Base-by-base conservation (phyloP, 1,139 yeast genomes). In the Geotrichum histeridarum region DNA sequence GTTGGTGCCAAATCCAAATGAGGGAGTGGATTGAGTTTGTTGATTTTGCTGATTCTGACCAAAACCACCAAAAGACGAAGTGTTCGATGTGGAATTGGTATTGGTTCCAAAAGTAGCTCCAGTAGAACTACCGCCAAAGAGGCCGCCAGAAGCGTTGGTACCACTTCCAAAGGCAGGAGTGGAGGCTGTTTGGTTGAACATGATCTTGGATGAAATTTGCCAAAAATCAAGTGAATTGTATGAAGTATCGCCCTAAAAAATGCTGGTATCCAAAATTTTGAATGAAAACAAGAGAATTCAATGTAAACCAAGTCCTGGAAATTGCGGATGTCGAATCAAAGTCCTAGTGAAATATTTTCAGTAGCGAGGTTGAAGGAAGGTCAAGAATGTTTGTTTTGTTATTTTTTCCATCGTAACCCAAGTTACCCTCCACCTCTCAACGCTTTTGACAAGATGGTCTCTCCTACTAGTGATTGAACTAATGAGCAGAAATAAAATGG, bases 361-460 rank as follows among this genome's bases (percentile, higher is more conserved):
- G 14, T 27, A 17, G 30, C 35, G 11, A 18, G 32, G 7, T 12
- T 6, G 36, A 17, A 8, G 11, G 36, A 17, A 15, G 33, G 17
- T 33, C 18, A 15, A 36, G 18, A n/a, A 11, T 22, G 30, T 35
- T 35, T 35, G 27, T 33, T 46, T 35, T 46, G 37, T 46, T 46
- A n/a, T 22, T 46, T 18, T 18, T 6, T 8, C 30, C 17, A 22
- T 22, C 27, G 27, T 5, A 37, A 27, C 32, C 15, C 9, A 36
- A 22, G 56, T 53, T 53, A 53, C 56, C 56, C 56, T 53, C 37
- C 48, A 15, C 27, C 5, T 14, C 14, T 17, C 39, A 39, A 17
- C 35, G 37, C 14, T 6, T 33, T 33, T 33, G 4, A n/a, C 37
- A 4, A 3, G 27, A 22, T 22, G 27, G 5, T 22, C 27, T 22